Percentiles rank a stretch among this genome's conserved stretches.
Evolutionary conservation across 73 alveolate genomes (phyloP).

Genomic region (Stentor roeselii): DNA sequence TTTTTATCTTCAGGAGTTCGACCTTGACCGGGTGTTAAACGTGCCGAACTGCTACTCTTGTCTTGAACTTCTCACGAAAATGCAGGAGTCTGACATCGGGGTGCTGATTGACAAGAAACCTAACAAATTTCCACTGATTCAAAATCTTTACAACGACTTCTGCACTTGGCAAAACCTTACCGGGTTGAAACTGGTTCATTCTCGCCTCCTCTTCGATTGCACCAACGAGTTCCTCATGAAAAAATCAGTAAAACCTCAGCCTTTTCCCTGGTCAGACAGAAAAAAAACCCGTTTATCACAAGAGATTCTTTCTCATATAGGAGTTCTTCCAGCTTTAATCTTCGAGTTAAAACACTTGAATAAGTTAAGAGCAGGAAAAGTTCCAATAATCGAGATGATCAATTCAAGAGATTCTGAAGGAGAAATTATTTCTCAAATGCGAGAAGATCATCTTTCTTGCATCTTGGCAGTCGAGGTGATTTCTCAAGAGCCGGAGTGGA

Average conservation of each 20-base stretch:
- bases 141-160: neutral
- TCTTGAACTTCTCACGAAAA: neutral
- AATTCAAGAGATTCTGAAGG: neutral
- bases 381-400: neutral
- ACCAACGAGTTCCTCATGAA: neutral
- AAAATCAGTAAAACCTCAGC: neutral
- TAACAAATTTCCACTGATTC: neutral
- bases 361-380: neutral
- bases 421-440: neutral
- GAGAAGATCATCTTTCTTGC: neutral
- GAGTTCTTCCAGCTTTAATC: neutral
- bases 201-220: neutral
- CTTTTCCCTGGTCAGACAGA: constrained; percentile 13
- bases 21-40: neutral
- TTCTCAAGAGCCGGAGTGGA: constrained; percentile 59
- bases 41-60: neutral
- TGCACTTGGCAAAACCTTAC: neutral
- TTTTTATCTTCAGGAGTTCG: too few relatives aligned
- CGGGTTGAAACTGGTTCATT: neutral
- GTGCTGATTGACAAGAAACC: neutral
- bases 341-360: neutral
- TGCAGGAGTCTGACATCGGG: neutral
- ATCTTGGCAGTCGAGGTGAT: constrained; percentile 50
- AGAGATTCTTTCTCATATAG: too few relatives aligned
- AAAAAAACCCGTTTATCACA: too few relatives aligned